Evolutionary conservation across 345 rosid species (phyloP).

Genomic region (Brassica incana): DNA sequence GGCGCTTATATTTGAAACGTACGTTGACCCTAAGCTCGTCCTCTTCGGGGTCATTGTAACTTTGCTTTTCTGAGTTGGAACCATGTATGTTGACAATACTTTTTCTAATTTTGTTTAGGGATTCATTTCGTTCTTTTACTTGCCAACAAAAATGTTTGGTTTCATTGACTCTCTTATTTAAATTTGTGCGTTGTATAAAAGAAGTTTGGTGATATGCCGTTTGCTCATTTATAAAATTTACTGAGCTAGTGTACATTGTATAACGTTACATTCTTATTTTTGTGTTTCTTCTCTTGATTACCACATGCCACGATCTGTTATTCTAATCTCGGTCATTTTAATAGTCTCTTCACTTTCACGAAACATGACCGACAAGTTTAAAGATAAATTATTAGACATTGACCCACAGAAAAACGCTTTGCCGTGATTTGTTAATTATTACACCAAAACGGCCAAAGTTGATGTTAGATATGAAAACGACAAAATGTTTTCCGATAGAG

Average conservation of each 20-base stretch:
- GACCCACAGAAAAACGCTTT: slow-evolving; percentile 4
- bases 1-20: neutral
- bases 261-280: neutral
- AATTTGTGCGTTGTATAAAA: neutral
- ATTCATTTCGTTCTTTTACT: neutral
- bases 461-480: neutral
- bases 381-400: neutral
- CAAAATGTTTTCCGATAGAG: neutral
- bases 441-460: neutral
- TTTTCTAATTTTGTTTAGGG: neutral
- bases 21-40: neutral
- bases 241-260: neutral
- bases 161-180: neutral
- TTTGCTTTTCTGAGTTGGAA: neutral
- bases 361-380: slow-evolving; percentile 17
- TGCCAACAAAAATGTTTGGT: neutral
- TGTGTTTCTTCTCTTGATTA: neutral
- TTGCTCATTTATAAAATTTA: neutral
- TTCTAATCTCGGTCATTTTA: neutral
- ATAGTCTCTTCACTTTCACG: slow-evolving; percentile 5
- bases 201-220: neutral
- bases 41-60: neutral
- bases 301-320: neutral
- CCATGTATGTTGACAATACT: neutral
- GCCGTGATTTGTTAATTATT: neutral